Evolutionary conservation across 176 grass and related monocot genomes (phyloP).

Genomic region (Paspalum vaginatum): DNA sequence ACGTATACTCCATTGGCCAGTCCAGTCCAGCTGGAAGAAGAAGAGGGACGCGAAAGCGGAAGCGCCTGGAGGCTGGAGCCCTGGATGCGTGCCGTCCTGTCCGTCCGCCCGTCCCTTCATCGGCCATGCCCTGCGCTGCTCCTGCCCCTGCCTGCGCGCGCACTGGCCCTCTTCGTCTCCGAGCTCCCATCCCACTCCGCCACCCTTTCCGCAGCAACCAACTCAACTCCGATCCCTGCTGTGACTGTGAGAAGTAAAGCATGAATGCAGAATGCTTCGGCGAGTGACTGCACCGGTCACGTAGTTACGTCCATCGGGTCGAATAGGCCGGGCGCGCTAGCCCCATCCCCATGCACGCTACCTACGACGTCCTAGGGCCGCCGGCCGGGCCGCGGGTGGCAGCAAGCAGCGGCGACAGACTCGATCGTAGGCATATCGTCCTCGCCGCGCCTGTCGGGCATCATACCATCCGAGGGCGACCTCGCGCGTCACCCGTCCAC

Average conservation of each 20-base stretch:
- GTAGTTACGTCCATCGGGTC: background rate
- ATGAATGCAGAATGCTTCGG: background rate
- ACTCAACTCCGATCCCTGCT: too few relatives aligned
- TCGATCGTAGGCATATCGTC: background rate
- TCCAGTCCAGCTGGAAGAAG: background rate
- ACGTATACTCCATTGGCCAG: slow-evolving; percentile 27
- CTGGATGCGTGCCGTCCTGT: background rate
- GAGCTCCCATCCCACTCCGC: background rate
- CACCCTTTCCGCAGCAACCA: too few relatives aligned
- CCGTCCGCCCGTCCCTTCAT: slow-evolving; percentile 42
- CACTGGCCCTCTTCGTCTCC: background rate
- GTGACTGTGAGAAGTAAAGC: background rate
- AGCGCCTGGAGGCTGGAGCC: background rate
- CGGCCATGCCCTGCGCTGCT: slow-evolving; percentile 36
- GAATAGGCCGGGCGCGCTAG: too few relatives aligned
- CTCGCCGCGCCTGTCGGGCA: slow-evolving; percentile 33
- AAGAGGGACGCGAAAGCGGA: background rate
- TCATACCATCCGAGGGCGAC: slow-evolving; percentile 2
- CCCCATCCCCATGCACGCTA: slow-evolving; percentile 21
- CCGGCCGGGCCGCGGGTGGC: background rate
- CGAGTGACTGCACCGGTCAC: slow-evolving; percentile 10
- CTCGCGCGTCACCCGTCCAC: slow-evolving; percentile 12
- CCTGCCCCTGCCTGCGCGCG: too few relatives aligned
- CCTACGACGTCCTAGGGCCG: background rate
- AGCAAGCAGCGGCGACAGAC: background rate